Percentiles rank a stretch among this genome's conserved stretches.
Evolutionary conservation across 2,329 filamentous ascomycete species (phyloP).

Genomic region (Aspergillus sojae): DNA sequence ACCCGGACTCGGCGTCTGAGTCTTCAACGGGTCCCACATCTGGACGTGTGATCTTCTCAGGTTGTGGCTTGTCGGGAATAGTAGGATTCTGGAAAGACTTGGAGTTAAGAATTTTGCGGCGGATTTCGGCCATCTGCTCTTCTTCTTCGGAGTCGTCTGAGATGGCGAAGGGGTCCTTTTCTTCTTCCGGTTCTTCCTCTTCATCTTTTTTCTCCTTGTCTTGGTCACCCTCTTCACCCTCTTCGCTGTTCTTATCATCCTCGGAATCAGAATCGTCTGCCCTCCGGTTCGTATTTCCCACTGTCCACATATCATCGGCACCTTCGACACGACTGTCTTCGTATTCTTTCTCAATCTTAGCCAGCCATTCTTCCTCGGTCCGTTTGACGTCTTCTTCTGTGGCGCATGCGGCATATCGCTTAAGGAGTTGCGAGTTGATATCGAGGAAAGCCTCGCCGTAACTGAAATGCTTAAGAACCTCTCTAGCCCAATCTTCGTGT

Average conservation of each 20-base stretch:
- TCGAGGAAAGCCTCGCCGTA: slow-evolving; percentile 88
- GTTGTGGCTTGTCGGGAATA: slow-evolving; percentile 55
- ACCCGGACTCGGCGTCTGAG: slow-evolving; percentile 71
- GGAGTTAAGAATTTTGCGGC: slow-evolving; percentile 85
- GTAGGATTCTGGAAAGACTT: slow-evolving; percentile 75
- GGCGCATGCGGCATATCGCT: slow-evolving; percentile 79
- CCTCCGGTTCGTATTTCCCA: slow-evolving; percentile 80
- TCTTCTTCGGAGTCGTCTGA: slow-evolving; percentile 82
- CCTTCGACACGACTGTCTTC: slow-evolving; percentile 70
- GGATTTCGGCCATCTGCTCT: slow-evolving; percentile 89
- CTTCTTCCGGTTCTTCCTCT: slow-evolving; percentile 44
- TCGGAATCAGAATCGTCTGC: slow-evolving; percentile 54
- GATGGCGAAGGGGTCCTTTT: slow-evolving; percentile 71
- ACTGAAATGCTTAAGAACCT: slow-evolving; percentile 79
- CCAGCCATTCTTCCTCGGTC: slow-evolving; percentile 85
- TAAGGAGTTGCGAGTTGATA: slow-evolving; percentile 82
- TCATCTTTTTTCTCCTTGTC: slow-evolving; percentile 51
- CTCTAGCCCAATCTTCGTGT: slow-evolving; percentile 84
- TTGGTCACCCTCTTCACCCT: slow-evolving; percentile 49
- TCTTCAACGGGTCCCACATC: slow-evolving; percentile 56
- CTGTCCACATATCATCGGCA: slow-evolving; percentile 79
- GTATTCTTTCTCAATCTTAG: slow-evolving; percentile 87
- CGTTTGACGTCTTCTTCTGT: slow-evolving; percentile 82
- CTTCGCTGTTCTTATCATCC: slow-evolving; percentile 52
- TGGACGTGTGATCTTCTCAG: slow-evolving; percentile 65